These are phyloP conservation scores for Neltuma alba DNA, from an alignment of 306 rosid genomes.

Conservation along the genomic window DNA sequence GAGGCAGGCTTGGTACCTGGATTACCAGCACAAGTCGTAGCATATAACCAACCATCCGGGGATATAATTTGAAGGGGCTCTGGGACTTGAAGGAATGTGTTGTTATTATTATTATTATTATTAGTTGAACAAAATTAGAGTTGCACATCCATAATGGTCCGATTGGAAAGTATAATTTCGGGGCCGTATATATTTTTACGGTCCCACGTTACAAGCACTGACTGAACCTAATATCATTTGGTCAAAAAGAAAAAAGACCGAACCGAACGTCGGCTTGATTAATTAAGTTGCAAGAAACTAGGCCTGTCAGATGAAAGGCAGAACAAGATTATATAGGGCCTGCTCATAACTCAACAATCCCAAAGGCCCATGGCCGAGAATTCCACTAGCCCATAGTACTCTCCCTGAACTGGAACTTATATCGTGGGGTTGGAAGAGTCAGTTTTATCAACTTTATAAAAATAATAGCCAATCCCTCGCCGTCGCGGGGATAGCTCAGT, in stretches of 20 bases:
- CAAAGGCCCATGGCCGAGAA: background rate
- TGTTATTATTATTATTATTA: too few relatives aligned
- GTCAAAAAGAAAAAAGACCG: too few relatives aligned
- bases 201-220: too few relatives aligned
- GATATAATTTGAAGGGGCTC: background rate
- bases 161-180: background rate
- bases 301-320: background rate
- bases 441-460: too few relatives aligned
- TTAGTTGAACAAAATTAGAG: too few relatives aligned
- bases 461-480: rapidly evolving
- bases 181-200: background rate
- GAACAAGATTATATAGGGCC: background rate
- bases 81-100: background rate
- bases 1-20: background rate
- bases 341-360: too few relatives aligned
- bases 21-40: background rate
- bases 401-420: too few relatives aligned
- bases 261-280: too few relatives aligned
- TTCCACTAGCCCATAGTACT: background rate
- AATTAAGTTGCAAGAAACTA: background rate
- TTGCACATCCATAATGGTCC: background rate
- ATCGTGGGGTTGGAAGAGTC: too few relatives aligned
- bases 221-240: too few relatives aligned
- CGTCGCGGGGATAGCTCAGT: slow-evolving; percentile 78
- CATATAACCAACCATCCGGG: background rate